phyloP scores from a whole-genome alignment of 164 flowering plant species.

The Aristolochia californica region DNA sequence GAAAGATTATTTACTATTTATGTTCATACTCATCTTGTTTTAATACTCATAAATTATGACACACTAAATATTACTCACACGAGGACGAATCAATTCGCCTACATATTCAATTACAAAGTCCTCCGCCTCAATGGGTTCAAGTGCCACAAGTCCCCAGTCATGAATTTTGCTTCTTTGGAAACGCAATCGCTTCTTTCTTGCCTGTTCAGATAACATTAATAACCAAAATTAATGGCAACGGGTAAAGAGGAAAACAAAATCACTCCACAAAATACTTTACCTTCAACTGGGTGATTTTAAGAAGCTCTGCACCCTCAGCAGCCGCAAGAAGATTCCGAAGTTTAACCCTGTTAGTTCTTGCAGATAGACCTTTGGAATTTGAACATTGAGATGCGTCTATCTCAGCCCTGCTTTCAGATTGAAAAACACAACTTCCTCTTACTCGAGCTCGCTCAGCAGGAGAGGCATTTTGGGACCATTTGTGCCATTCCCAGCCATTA shows the following conservation, averaged over 20 bases:
- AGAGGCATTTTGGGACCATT: conserved; percentile 72
- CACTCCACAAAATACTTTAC: conserved; percentile 19
- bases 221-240: background rate
- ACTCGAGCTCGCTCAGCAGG: conserved; percentile 65
- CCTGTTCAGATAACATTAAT: conserved; percentile 35
- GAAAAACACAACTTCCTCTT: conserved; percentile 42
- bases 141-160: conserved; percentile 97
- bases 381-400: conserved; percentile 28
- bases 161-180: conserved; percentile 96
- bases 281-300: conserved; percentile 85
- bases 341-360: conserved; percentile 93
- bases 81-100: conserved; percentile 88
- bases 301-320: conserved; percentile 91
- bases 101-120: conserved; percentile 99
- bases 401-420: conserved; percentile 26
- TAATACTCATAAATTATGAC: background rate
- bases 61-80: conserved; percentile 36
- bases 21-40: background rate
- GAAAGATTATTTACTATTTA: background rate
- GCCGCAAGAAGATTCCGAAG: conserved; percentile 94
- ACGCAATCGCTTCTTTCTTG: conserved; percentile 86
- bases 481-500: conserved; percentile 96
- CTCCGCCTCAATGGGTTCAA: conserved; percentile 94
- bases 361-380: conserved; percentile 69
- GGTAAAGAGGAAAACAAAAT: background rate